Base-by-base conservation (phyloP, 2,329 filamentous ascomycete species). In the Hyphodiscus sp. region DNA sequence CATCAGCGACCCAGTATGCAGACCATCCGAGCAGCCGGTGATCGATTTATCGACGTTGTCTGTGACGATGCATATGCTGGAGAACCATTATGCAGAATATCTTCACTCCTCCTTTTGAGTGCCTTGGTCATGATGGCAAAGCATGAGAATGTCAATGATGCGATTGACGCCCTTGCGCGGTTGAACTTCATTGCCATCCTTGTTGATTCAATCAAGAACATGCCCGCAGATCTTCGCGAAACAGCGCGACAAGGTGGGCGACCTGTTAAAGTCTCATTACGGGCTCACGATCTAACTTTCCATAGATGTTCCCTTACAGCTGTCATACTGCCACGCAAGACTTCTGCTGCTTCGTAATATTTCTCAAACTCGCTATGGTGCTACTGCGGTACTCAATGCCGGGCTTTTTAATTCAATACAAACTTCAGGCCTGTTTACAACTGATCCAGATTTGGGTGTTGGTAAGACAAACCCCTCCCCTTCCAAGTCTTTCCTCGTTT, bases 1-100 rank as follows among this genome's bases (percentile, higher is more conserved):
- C 65, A 73, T 50, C 71, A 69, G 20, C 70, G 71, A 46, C 78
- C 83, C 56, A 82, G 73, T 47, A 76, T 83, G 42, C 80, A 88
- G 67, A 85, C 87, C 1, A 79, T 95, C 61, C 90, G 89, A 68
- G 82, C 86, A 4, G 84, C 90, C 45, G 91, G 94, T 41, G 87
- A 90, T 63, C 80, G 87, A 51, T 76, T 97, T 41, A 80, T 97
- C 56, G 90, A 92, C 62, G 83, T 90, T 23, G 78, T 96, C 44
- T 96, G 91, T 67, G 94, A 99, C 65, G 94, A 99, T 72, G 91
- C 91, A 19, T 92, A 91, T 68, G 85, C 87, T 55, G 90, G 91
- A 41, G 87, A 92, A 65, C 80, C 87, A 41, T 81, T 79, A 13
- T 95, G 89, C 69, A 88, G 95, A 66, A 84, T 95, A 2, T 86